Percentiles rank a stretch among this genome's conserved stretches.
phyloP scores from a whole-genome alignment of 352 stramenopile species.

The Globisporangium barbulae region DNA sequence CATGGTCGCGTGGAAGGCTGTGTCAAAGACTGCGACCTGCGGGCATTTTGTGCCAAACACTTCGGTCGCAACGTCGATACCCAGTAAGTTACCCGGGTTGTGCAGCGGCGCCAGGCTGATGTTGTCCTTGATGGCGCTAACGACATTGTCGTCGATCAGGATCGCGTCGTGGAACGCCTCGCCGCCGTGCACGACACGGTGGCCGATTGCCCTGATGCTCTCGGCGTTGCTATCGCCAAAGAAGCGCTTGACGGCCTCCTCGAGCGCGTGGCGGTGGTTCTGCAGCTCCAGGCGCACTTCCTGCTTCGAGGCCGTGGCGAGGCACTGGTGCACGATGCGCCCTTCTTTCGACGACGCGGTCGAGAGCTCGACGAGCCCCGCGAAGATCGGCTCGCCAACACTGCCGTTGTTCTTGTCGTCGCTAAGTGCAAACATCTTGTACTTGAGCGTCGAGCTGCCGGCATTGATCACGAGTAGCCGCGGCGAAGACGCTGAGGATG shows the following conservation, averaged over 20 bases:
- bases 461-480: conserved; percentile 74
- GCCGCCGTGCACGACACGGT: conserved; percentile 88
- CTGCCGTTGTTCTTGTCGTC: conserved; percentile 14
- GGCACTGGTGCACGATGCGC: conserved; percentile 63
- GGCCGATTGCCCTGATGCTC: conserved; percentile 71
- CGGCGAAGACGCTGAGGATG: conserved; percentile 15
- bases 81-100: conserved; percentile 85
- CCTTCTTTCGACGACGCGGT: conserved; percentile 53
- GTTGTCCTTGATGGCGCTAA: conserved; percentile 58
- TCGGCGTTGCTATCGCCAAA: conserved; percentile 47
- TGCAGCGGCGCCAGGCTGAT: conserved; percentile 76
- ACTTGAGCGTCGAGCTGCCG: conserved; percentile 83
- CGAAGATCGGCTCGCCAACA: conserved; percentile 60
- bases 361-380: conserved; percentile 76
- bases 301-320: conserved; percentile 45
- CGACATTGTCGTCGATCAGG: conserved; percentile 48
- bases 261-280: conserved; percentile 55
- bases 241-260: conserved; percentile 57
- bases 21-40: conserved; percentile 90
- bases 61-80: conserved; percentile 78
- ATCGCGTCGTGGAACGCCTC: conserved; percentile 63
- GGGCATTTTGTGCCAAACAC: conserved; percentile 59
- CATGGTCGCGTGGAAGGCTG: conserved; percentile 88
- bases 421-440: conserved; percentile 69
- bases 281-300: conserved; percentile 47